Percentiles rank a stretch among this genome's conserved stretches.
phyloP scores from a whole-genome alignment of 352 stramenopile species.

The Elongisporangium prolatum region DNA sequence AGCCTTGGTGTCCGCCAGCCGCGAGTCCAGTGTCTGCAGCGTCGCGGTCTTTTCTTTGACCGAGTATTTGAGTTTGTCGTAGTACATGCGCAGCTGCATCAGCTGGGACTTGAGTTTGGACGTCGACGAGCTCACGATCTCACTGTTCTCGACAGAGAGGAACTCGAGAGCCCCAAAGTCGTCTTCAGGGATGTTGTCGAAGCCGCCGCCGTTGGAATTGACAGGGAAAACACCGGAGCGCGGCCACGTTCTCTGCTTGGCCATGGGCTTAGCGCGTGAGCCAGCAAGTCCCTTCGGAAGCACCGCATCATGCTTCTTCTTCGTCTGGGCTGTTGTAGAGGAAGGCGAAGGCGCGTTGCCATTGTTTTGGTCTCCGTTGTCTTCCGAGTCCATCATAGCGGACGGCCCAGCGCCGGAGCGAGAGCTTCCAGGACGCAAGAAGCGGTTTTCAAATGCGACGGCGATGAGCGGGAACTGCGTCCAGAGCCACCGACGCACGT shows the following conservation, averaged over 20 bases:
- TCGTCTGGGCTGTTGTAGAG: neutral
- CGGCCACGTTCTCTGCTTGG: neutral
- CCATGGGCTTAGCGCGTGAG: neutral
- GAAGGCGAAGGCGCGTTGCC: neutral
- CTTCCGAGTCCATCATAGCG: neutral
- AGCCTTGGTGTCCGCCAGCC: constrained; percentile 46
- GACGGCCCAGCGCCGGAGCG: neutral
- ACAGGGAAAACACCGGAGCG: neutral
- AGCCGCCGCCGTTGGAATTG: neutral
- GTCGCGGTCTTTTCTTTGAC: constrained; percentile 47
- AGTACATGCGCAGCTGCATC: constrained; percentile 60
- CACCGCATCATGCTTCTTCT: constrained; percentile 3
- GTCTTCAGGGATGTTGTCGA: constrained; percentile 23
- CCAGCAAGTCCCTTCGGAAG: constrained; percentile 14
- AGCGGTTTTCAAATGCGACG: constrained; percentile 65
- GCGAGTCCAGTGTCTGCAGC: constrained; percentile 49
- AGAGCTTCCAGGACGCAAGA: constrained; percentile 33
- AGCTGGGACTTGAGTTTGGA: constrained; percentile 55
- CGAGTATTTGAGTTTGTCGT: constrained; percentile 73
- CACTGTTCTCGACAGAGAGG: constrained; percentile 41
- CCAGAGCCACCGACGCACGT: constrained; percentile 79
- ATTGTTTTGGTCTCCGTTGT: neutral
- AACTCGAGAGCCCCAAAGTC: constrained; percentile 65
- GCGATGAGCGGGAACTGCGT: constrained; percentile 83
- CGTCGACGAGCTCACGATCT: constrained; percentile 45